Conservation (phyloP, 2,329 filamentous ascomycete genomes). For the Trichoderma sp. region DNA sequence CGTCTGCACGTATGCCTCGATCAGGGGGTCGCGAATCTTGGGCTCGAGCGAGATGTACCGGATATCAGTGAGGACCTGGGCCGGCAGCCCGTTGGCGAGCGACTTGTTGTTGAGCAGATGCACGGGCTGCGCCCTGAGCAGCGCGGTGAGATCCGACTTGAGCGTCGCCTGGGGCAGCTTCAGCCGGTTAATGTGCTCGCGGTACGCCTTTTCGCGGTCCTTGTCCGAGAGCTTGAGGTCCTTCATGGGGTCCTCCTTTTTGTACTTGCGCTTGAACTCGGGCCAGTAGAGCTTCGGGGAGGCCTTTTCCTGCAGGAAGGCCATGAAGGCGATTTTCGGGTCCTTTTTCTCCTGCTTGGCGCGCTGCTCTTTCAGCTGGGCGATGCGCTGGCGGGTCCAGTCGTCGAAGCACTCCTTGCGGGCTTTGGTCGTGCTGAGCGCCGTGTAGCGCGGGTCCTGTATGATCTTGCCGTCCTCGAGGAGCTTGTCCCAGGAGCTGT, state of each 20-base stretch:
- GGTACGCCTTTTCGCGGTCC: constrained; percentile 77
- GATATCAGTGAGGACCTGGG: constrained; percentile 64
- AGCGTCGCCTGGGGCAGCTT: constrained; percentile 66
- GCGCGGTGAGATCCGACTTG: constrained; percentile 67
- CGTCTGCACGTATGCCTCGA: constrained; percentile 67
- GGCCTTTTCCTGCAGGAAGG: constrained; percentile 77
- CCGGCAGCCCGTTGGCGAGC: constrained; percentile 59
- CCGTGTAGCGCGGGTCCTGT: constrained; percentile 84
- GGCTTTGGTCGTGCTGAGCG: constrained; percentile 76
- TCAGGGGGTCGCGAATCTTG: constrained; percentile 62
- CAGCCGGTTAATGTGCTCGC: constrained; percentile 70
- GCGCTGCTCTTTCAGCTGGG: constrained; percentile 69
- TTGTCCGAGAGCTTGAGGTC: constrained; percentile 71
- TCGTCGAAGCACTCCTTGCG: constrained; percentile 81
- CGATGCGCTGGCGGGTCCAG: constrained; percentile 80
- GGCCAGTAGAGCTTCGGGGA: constrained; percentile 95
- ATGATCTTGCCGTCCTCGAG: constrained; percentile 80
- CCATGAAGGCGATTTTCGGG: constrained; percentile 78
- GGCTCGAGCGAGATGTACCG: constrained; percentile 69
- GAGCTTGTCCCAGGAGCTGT: constrained; percentile 87
- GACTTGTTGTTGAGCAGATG: constrained; percentile 63
- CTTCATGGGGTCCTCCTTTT: constrained; percentile 78
- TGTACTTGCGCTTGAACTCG: constrained; percentile 91
- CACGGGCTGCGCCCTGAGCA: constrained; percentile 65
- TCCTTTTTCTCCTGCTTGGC: constrained; percentile 79